Percentiles rank a stretch among this genome's conserved stretches.
phyloP scores from a whole-genome alignment of 768 basidiomycete genomes.

The Lentinus brumalis region DNA sequence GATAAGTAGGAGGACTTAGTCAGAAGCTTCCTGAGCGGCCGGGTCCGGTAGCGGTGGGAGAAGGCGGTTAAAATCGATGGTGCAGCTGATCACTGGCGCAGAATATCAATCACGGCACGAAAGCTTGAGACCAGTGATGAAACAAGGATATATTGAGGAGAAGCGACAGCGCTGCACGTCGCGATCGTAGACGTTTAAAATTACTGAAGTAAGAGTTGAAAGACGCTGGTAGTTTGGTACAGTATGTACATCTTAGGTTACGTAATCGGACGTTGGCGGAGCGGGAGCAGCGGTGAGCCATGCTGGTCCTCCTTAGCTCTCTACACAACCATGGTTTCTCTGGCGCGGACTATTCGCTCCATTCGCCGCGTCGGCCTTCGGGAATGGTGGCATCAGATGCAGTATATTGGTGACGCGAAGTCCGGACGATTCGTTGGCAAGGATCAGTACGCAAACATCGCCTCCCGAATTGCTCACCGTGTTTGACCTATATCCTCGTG shows the following conservation, averaged over 20 bases:
- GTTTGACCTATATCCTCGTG: background rate
- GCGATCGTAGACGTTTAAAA: too few relatives aligned
- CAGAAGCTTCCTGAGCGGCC: too few relatives aligned
- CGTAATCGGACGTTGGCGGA: background rate
- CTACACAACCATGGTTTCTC: slow-evolving; percentile 44
- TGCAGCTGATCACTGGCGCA: too few relatives aligned
- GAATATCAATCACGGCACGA: too few relatives aligned
- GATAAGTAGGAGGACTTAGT: too few relatives aligned
- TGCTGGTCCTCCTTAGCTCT: background rate
- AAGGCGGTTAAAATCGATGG: too few relatives aligned
- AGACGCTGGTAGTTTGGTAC: background rate
- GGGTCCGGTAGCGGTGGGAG: too few relatives aligned
- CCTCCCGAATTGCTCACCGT: background rate
- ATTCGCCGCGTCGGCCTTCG: slow-evolving; percentile 73
- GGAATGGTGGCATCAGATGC: slow-evolving; percentile 90
- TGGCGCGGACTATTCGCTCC: slow-evolving; percentile 74
- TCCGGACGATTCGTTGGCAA: slow-evolving; percentile 72
- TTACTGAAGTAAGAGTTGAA: background rate
- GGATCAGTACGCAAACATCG: slow-evolving; percentile 69
- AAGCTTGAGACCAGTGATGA: too few relatives aligned
- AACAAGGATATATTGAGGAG: too few relatives aligned
- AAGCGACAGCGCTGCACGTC: too few relatives aligned
- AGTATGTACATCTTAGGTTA: background rate
- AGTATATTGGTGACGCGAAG: slow-evolving; percentile 95
- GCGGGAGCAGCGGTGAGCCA: background rate